These are phyloP conservation scores for Trametes pubescens DNA, from an alignment of 1,284 basidiomycete genomes.

Conservation along the genomic window DNA sequence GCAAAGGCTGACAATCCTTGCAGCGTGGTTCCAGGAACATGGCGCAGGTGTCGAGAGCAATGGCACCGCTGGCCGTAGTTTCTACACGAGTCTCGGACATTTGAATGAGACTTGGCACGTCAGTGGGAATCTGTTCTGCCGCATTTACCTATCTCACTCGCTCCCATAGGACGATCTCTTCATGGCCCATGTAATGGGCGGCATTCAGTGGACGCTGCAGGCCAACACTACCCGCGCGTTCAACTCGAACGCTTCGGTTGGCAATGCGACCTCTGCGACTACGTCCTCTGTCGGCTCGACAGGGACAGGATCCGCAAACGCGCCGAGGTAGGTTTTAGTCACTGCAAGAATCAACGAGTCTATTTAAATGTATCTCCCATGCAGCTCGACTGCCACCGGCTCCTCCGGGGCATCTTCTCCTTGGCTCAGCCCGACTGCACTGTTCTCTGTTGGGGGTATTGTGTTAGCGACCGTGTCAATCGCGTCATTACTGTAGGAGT, in stretches of 20 bases:
- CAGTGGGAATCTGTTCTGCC: slow-evolving; percentile 26
- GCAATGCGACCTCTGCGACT: slow-evolving; percentile 19
- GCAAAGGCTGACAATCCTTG: neutral
- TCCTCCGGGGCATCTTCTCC: slow-evolving; percentile 6
- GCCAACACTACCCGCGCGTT: slow-evolving; percentile 66
- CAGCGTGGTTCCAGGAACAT: slow-evolving; percentile 83
- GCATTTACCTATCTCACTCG: neutral
- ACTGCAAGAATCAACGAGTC: neutral
- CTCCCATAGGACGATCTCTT: slow-evolving; percentile 63
- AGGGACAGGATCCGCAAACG: neutral
- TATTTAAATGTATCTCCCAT: neutral
- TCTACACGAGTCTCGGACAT: slow-evolving; percentile 84
- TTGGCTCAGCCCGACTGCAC: neutral
- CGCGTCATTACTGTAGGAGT: slow-evolving; percentile 1
- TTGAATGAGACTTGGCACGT: slow-evolving; percentile 75
- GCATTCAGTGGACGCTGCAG: slow-evolving; percentile 74
- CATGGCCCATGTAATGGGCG: slow-evolving; percentile 75
- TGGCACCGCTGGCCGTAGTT: slow-evolving; percentile 72
- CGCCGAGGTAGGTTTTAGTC: neutral
- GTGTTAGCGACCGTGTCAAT: slow-evolving; percentile 4
- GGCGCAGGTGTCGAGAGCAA: slow-evolving; percentile 62
- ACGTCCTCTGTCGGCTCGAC: neutral
- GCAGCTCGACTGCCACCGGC: neutral
- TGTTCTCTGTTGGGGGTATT: neutral
- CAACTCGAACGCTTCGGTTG: slow-evolving; percentile 50